Base-by-base conservation (phyloP, 352 stramenopile genomes). In the Phytophthora pluvialis region DNA sequence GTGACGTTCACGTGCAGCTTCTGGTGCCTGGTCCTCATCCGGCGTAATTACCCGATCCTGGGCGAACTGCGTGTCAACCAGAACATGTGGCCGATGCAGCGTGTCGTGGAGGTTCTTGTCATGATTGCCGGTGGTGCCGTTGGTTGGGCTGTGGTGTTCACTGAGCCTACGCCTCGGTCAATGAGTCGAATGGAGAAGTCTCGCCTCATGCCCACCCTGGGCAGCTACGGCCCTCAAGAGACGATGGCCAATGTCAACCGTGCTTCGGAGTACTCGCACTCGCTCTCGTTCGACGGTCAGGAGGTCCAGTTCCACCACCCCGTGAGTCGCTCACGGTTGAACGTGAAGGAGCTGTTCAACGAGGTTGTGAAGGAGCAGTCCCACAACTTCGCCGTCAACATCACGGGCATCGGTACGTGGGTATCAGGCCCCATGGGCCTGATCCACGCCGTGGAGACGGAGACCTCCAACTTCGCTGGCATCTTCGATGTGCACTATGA, bases 401-500 rank as follows among this genome's bases (percentile, higher is more conserved):
- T 88, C 26, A 94, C 83, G 6, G 86, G 86, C 35, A 91, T 92
- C 38, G 84, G 81, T 49, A 93, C 84, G 15, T 93, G 83, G 84
- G 86, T 93, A 45, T 95, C 83, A 28, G 86, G 86, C n/a, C 86
- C 86, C 9, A 90, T 91, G 83, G 77, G 73, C 33, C 70, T 95
- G 6, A 93, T 94, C 69, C 83, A 92, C 47, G 76, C 77, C 11
- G 81, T 93, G 15, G 83, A 95, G 66, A 80, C 72, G 4, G 84
- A 94, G 62, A 80, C 83, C 18, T 76, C 77, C 50, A 88, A 78
- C 45, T 95, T 90, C 55, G 86, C 86, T 15, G 86, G 87, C 55
- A 93, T 93, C 70, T 95, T 93, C 59, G 87, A 95, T 76, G 86
- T 95, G 35, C 87, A 95, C 75, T 94, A 82, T 70, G 87, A 95